phyloP scores from a whole-genome alignment of 768 basidiomycete species.

The Coprinellus micaceus region DNA sequence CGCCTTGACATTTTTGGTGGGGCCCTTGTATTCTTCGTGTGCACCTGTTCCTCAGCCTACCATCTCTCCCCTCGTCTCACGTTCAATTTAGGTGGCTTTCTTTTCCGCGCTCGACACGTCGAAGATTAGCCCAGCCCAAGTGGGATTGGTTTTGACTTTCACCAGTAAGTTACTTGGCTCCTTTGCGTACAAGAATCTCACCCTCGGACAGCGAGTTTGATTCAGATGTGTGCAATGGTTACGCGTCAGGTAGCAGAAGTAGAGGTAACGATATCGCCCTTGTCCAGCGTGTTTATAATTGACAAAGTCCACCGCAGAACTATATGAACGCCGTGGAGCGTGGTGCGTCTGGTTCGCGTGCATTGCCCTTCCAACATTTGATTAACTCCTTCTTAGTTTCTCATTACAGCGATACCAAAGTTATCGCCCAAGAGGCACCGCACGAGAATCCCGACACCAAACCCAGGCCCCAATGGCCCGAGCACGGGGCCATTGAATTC shows the following conservation, averaged over 20 bases:
- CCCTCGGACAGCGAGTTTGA: slow-evolving; percentile 46
- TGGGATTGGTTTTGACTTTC: slow-evolving; percentile 71
- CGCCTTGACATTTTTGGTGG: slow-evolving; percentile 70
- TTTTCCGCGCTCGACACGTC: slow-evolving; percentile 56
- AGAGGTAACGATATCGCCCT: slow-evolving; percentile 38
- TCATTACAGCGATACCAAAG: slow-evolving; percentile 47
- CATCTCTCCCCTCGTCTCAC: background rate
- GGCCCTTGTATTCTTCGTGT: slow-evolving; percentile 50
- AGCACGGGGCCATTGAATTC: slow-evolving; percentile 56
- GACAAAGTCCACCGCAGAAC: slow-evolving; percentile 41
- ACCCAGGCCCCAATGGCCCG: slow-evolving; percentile 63
- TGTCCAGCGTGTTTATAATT: background rate
- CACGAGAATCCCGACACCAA: slow-evolving; percentile 54
- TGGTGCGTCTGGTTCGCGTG: slow-evolving; percentile 26
- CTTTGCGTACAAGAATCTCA: too few species aligned
- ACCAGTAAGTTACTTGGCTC: slow-evolving; percentile 35
- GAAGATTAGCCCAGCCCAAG: slow-evolving; percentile 60
- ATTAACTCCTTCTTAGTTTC: slow-evolving; percentile 33
- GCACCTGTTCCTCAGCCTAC: slow-evolving; percentile 11
- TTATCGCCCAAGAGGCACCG: slow-evolving; percentile 62
- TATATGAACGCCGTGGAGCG: slow-evolving; percentile 67
- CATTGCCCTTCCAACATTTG: background rate
- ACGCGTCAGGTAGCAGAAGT: slow-evolving; percentile 64
- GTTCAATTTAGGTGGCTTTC: slow-evolving; percentile 51
- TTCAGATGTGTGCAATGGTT: slow-evolving; percentile 50